Evolutionary conservation across 495 filamentous ascomycete species (phyloP), one percentile per base, ranked within the genome.

Genomic region (Penicillium turbatum): DNA sequence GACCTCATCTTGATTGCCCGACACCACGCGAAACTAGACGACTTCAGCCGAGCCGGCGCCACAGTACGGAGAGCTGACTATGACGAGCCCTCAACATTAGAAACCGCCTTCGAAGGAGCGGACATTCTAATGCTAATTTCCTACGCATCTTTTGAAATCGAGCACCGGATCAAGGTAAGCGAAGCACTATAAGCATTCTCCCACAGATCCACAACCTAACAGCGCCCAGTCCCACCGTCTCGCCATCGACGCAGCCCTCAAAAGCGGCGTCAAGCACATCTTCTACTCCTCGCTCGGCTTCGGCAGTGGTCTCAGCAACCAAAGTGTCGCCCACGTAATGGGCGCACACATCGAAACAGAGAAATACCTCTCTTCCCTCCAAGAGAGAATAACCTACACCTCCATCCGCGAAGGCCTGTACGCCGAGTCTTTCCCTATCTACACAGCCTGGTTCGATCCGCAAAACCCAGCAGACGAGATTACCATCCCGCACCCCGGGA

Each of bases 281-380:
- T 84, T 82, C 66, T 90, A 89, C 75, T 80, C 80, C 5, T 85
- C 81, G 8, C 79, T 90, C 6, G 85, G 72, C 0, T 86, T 86
- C 53, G 78, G 71, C 6, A 63, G 68, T 0, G 53, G 65, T n/a
- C 57, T 71, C 9, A 65, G 48, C 3, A 74, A 81, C 5, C 66
- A 67, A 12, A 74, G 68, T 30, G 66, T 75, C 13, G 79, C 79
- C 6, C 65, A 76, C 31, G 85, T 90, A 2, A 90, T 88, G 86
- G 78, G 77, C 29, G 85, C 86, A 10, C 86, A 90, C 58, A 72
- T 86, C 13, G 69, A 70, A 40, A 86, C 85, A 0, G 84, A 90
- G 57, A 58, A 62, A 6, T 83, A 82, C 57, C 74, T 88, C 10
- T 54, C 68, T 13, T 44, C 65, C 2, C 57, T 79, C 13, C 5